Conservation (phyloP, 169 alveolate genomes). For the Besnoitia besnoiti region DNA sequence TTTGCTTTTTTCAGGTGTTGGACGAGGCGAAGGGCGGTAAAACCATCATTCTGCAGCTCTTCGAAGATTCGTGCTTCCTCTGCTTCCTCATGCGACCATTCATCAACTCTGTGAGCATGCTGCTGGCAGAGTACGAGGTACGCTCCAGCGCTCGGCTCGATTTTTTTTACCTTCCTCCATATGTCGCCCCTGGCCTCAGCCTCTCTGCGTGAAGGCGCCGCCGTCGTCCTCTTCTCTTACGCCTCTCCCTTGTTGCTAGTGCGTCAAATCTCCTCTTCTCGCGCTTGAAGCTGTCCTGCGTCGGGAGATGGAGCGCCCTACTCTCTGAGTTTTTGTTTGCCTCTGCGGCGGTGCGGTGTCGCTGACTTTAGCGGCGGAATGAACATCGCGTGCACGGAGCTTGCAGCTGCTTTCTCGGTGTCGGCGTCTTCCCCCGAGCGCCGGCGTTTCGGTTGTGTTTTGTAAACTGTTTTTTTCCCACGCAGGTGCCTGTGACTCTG, state of each 20-base stretch:
- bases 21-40: constrained; percentile 3
- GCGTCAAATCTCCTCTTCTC: background rate
- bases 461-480: background rate
- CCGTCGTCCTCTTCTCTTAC: background rate
- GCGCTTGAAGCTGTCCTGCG: background rate
- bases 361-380: too few species aligned
- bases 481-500: constrained; percentile 70
- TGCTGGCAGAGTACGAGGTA: constrained; percentile 32
- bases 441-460: too few species aligned
- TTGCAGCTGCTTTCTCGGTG: too few species aligned
- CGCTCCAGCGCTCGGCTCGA: background rate
- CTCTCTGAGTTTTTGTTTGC: too few species aligned
- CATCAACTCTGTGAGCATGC: constrained; percentile 71
- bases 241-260: background rate
- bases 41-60: constrained; percentile 46
- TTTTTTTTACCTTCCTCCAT: background rate
- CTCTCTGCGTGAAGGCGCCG: background rate
- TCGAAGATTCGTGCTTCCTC: constrained; percentile 77
- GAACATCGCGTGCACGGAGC: too few species aligned
- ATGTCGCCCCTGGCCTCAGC: background rate
- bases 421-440: too few species aligned
- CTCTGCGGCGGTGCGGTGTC: too few species aligned
- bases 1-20: background rate
- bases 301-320: too few species aligned
- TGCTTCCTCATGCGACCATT: constrained; percentile 80